Evolutionary conservation across 257 asterid genomes (phyloP).

Genomic region (Solanum corneliomulleri): DNA sequence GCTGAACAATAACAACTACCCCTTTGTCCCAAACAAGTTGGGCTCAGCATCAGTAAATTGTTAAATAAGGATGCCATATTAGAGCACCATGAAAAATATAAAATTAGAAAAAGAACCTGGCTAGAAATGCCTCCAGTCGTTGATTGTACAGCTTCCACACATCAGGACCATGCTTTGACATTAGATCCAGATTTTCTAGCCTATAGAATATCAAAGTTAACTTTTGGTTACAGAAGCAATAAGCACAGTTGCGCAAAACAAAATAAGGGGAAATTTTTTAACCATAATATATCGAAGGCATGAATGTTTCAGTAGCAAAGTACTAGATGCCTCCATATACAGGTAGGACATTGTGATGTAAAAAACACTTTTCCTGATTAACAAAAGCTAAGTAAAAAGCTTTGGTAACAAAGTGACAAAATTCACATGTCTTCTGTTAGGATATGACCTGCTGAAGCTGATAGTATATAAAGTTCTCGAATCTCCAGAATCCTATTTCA

Average conservation of each 20-base stretch:
- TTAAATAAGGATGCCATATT: background rate
- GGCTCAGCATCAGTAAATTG: background rate
- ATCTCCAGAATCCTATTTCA: background rate
- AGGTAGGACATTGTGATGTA: background rate
- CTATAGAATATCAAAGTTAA: conserved; percentile 14
- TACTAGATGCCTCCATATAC: background rate
- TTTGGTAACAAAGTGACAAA: background rate
- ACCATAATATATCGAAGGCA: background rate
- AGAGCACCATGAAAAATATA: background rate
- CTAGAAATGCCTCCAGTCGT: conserved; percentile 62
- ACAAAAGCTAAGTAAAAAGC: background rate
- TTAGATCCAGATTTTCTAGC: conserved; percentile 88
- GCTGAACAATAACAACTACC: background rate
- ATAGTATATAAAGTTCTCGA: background rate
- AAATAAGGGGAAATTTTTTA: background rate
- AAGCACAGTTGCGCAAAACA: background rate
- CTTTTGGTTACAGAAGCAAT: background rate
- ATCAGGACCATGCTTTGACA: conserved; percentile 91
- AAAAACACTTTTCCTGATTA: background rate
- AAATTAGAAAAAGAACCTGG: conserved; percentile 38
- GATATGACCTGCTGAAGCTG: background rate
- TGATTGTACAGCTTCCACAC: conserved; percentile 84
- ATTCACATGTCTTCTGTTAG: background rate
- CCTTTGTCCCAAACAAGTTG: background rate
- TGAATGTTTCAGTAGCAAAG: background rate